Conservation (phyloP, 73 alveolate species). For the Paramecium primaurelia region DNA sequence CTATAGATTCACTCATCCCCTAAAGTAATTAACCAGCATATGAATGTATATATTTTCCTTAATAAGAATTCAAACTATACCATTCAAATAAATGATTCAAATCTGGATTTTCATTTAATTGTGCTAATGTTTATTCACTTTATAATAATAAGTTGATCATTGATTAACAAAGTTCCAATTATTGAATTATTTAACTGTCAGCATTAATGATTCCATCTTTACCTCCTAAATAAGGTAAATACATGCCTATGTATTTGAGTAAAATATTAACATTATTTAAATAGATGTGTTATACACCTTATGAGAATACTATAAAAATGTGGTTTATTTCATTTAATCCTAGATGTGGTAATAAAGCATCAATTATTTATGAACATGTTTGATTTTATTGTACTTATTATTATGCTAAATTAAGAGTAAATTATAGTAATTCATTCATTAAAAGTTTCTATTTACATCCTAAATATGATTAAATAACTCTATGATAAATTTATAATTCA, state of each 20-base stretch:
- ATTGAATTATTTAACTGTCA: not conserved
- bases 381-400: not conserved
- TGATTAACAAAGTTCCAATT: not conserved
- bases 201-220: not conserved
- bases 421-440: slow-evolving; percentile 6
- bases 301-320: not conserved
- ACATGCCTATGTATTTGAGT: not conserved
- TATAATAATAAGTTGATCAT: not conserved
- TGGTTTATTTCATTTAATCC: not conserved
- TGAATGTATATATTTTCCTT: not conserved
- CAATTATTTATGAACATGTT: not conserved
- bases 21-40: not conserved
- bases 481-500: not conserved
- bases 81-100: not conserved
- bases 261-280: not conserved
- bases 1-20: not conserved
- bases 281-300: not conserved
- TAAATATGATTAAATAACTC: not conserved
- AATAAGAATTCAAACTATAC: not conserved
- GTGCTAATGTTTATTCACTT: not conserved
- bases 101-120: not conserved
- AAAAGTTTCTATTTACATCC: not conserved
- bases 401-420: not conserved
- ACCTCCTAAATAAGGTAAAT: slow-evolving; percentile 7
- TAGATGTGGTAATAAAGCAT: not conserved